These are phyloP conservation scores for Ephemerocybe angulata DNA, from an alignment of 768 basidiomycete species.

Conservation along the genomic window DNA sequence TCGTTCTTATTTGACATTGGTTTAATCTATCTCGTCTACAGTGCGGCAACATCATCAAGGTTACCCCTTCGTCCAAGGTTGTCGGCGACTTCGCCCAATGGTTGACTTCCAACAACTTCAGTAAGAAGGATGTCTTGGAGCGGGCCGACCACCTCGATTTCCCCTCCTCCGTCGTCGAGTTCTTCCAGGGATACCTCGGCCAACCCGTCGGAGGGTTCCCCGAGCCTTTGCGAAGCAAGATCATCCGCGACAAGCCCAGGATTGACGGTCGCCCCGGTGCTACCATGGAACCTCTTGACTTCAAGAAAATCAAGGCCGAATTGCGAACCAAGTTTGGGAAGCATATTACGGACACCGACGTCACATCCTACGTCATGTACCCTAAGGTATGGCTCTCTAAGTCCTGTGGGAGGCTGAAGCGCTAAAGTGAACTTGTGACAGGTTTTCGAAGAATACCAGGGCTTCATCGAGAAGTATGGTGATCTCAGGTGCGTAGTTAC, in stretches of 20 bases:
- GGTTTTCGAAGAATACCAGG: slow-evolving; percentile 97
- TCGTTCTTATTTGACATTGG: slow-evolving; percentile 5
- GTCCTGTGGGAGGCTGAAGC: not conserved
- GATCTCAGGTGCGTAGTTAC: slow-evolving; percentile 70
- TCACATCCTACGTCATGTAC: slow-evolving; percentile 96
- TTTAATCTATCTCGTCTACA: slow-evolving; percentile 27
- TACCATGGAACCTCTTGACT: slow-evolving; percentile 83
- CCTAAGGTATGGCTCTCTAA: slow-evolving; percentile 68
- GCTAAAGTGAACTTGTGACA: slow-evolving; percentile 22
- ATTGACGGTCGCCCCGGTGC: slow-evolving; percentile 93
- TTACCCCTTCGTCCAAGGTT: slow-evolving; percentile 98
- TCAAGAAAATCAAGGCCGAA: slow-evolving; percentile 94
- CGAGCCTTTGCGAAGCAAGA: slow-evolving; percentile 84
- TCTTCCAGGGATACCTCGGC: slow-evolving; percentile 99
- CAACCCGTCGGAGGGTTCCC: slow-evolving; percentile 99
- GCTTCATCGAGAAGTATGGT: slow-evolving; percentile 93
- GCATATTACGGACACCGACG: slow-evolving; percentile 90
- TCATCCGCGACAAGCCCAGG: slow-evolving; percentile 91
- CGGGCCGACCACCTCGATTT: slow-evolving; percentile 92
- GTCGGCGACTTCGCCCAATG: slow-evolving; percentile 99
- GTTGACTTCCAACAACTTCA: slow-evolving; percentile 94
- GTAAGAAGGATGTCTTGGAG: slow-evolving; percentile 80
- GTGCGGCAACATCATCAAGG: slow-evolving; percentile 99
- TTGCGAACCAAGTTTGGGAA: slow-evolving; percentile 92
- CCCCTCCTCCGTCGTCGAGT: slow-evolving; percentile 95